Evolutionary conservation across 129 eudicot genomes (phyloP).

Genomic region (Smallanthus sonchifolius): DNA sequence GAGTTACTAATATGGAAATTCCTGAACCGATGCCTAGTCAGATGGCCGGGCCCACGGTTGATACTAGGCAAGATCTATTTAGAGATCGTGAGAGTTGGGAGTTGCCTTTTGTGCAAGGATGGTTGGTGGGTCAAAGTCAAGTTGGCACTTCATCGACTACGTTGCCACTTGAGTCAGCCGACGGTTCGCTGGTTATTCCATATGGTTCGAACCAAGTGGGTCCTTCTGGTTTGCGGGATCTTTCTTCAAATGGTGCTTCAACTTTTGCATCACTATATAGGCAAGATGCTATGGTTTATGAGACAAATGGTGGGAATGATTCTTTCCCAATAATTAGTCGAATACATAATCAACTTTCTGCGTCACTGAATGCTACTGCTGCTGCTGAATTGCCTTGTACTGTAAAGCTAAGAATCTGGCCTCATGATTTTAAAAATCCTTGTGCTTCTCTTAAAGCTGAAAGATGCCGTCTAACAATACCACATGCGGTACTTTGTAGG

Average conservation of each 20-base stretch:
- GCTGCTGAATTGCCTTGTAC: slow-evolving; percentile 97
- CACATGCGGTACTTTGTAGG: slow-evolving; percentile 97
- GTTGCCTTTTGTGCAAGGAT: slow-evolving; percentile 82
- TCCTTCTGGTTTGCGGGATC: slow-evolving; percentile 36
- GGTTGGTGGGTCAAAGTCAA: slow-evolving; percentile 95
- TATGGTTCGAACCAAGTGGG: slow-evolving; percentile 23
- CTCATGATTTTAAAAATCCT: slow-evolving; percentile 73
- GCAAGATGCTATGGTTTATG: slow-evolving; percentile 6
- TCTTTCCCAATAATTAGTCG: slow-evolving; percentile 54
- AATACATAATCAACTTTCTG: slow-evolving; percentile 74
- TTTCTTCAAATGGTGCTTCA: slow-evolving; percentile 40
- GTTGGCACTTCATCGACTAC: slow-evolving; percentile 51
- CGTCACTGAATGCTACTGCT: slow-evolving; percentile 75
- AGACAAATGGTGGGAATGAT: slow-evolving; percentile 35
- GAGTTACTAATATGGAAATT: slow-evolving; percentile 23
- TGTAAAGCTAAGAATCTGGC: slow-evolving; percentile 91
- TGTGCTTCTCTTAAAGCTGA: slow-evolving; percentile 66
- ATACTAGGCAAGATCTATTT: slow-evolving; percentile 30
- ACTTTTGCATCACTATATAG: slow-evolving; percentile 18
- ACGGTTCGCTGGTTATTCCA: slow-evolving; percentile 27
- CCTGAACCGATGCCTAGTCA: slow-evolving; percentile 11
- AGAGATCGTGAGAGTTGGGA: slow-evolving; percentile 78
- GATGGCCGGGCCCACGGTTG: slow-evolving; percentile 6
- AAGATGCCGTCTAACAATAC: slow-evolving; percentile 71
- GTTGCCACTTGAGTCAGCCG: slow-evolving; percentile 20